Evolutionary conservation across 495 filamentous ascomycete genomes (phyloP), one percentile per base, ranked within the genome.

Genomic region (Pseudevernia furfuracea): DNA sequence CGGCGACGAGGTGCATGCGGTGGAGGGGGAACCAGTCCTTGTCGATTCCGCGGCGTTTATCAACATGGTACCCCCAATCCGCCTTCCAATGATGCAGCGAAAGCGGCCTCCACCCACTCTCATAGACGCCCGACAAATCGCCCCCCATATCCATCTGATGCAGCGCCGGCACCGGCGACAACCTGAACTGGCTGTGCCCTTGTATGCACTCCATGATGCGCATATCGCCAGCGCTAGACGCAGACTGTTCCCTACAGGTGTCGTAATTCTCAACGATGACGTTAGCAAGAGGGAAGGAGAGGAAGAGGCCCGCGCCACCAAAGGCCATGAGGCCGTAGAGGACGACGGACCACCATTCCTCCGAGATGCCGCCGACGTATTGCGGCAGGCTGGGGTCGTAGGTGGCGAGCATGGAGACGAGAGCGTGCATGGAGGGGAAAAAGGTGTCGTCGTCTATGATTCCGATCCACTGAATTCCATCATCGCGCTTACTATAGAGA

Each of bases 371-470:
- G 39, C 85, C 83, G 28, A 86, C 74, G 63, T 85, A 86, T 65
- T 77, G 74, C 21, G 74, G 74, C 48, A 79, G 70, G 1, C 69
- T 72, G 52, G 79, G 70, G 60, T 85, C 77, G 68, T 83, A 82
- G 30, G 71, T 58, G 21, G 39, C 63, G 2, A 87, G 71, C 36
- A 75, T 79, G 4, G 75, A 63, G 7, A 82, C 70, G n/a, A 87
- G 71, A 19, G 73, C 72, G 17, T 72, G 62, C 72, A 85, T 77
- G 25, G 78, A 82, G 0, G 79, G 75, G 74, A 86, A 85, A 68
- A 87, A 87, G 7, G 87, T 89, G 70, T 90, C 87, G 72, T 90
- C 87, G 70, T 90, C 86, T 36, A 89, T 78, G 39, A 90, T 76
- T 58, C 76, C 82, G 17, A 80, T 76, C 85, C 86, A 90, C 39